phyloP scores from a whole-genome alignment of 1,139 yeast species.

The Diutina scorzettiae region DNA sequence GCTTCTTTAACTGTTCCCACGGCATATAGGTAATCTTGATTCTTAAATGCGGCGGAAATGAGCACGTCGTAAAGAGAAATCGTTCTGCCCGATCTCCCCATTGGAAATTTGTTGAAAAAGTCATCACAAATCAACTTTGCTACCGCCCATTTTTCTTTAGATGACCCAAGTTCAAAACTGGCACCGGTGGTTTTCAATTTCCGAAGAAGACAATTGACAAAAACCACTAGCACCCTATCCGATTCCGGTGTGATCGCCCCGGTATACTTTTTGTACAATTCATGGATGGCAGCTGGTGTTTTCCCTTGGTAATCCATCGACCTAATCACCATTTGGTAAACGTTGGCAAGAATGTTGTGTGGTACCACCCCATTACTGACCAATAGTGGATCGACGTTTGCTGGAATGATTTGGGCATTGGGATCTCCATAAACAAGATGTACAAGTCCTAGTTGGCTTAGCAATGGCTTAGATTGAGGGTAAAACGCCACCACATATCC shows the following conservation, averaged over 20 bases:
- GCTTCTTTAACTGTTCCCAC: conserved; percentile 18
- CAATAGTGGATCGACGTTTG: not conserved
- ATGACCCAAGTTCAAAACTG: conserved; percentile 13
- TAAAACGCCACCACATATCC: conserved; percentile 28
- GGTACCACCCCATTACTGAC: conserved; percentile 12
- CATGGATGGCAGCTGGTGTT: conserved; percentile 13
- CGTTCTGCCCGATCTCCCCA: not conserved
- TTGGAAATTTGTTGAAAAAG: conserved; percentile 11
- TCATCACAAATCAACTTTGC: conserved; percentile 20
- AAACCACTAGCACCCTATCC: conserved; percentile 20
- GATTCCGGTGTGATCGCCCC: conserved; percentile 3
- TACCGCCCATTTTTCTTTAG: conserved; percentile 15
- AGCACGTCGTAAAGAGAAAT: conserved; percentile 15
- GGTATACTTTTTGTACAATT: conserved; percentile 6
- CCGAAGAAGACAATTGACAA: conserved; percentile 20
- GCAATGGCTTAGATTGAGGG: conserved; percentile 6
- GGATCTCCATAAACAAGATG: conserved; percentile 10
- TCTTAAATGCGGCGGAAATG: conserved; percentile 18
- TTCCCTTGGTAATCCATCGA: conserved; percentile 11
- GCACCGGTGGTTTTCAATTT: conserved; percentile 12
- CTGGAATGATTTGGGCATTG: conserved; percentile 9
- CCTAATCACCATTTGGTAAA: conserved; percentile 17
- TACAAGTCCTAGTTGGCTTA: conserved; percentile 9
- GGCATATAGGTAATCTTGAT: conserved; percentile 26
- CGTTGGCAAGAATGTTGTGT: conserved; percentile 8